phyloP scores from a whole-genome alignment of 2,329 filamentous ascomycete species.

The Aspergillus calidoustus region DNA sequence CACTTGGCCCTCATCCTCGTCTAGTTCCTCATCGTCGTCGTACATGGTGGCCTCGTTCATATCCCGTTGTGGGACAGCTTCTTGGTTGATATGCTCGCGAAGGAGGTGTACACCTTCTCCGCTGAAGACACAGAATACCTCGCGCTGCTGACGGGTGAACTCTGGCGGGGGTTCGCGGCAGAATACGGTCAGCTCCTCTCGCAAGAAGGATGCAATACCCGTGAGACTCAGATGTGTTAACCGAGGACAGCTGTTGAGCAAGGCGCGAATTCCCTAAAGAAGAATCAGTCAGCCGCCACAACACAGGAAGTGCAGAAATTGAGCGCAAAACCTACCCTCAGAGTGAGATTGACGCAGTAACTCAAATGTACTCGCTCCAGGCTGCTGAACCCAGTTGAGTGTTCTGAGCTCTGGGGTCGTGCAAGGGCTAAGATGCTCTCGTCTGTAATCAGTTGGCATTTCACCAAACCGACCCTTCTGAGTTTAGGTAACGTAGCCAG shows the following conservation, averaged over 20 bases:
- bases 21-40: conserved; percentile 49
- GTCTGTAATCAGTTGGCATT: conserved; percentile 89
- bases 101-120: conserved; percentile 79
- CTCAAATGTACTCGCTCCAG: conserved; percentile 94
- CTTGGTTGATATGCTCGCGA: conserved; percentile 73
- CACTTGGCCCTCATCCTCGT: conserved; percentile 48
- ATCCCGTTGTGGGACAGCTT: conserved; percentile 37
- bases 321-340: conserved; percentile 65
- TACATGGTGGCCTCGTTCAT: conserved; percentile 49
- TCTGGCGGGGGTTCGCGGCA: conserved; percentile 86
- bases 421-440: conserved; percentile 84
- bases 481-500: conserved; percentile 88
- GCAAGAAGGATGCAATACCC: conserved; percentile 90
- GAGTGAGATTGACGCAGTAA: conserved; percentile 85
- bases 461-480: conserved; percentile 92
- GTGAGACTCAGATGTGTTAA: conserved; percentile 94
- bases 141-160: conserved; percentile 92
- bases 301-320: not conserved
- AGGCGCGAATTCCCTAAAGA: conserved; percentile 78
- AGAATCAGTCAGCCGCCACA: conserved; percentile 9
- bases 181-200: conserved; percentile 80
- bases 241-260: conserved; percentile 89
- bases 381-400: conserved; percentile 66
- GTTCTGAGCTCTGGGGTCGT: conserved; percentile 59
- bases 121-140: conserved; percentile 97